These are phyloP conservation scores for Casuarina cunninghamiana DNA, from an alignment of 306 rosid species.

Conservation along the genomic window DNA sequence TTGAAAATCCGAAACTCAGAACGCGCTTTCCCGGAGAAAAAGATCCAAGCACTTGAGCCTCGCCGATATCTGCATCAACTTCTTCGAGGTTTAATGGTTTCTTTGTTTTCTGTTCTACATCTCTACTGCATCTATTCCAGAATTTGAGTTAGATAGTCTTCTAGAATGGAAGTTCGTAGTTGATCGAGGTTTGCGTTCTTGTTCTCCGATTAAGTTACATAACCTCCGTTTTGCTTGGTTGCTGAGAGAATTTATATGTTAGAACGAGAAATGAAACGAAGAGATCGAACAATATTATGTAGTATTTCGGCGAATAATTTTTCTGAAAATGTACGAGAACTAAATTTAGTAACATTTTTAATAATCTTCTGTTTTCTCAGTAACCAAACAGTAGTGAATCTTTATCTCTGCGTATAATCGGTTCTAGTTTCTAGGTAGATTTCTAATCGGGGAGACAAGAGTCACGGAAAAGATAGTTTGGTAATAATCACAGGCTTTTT, in stretches of 20 bases:
- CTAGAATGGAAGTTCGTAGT: neutral
- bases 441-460: neutral
- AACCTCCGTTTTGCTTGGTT: neutral
- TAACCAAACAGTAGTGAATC: neutral
- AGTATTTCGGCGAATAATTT: neutral
- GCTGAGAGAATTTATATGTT: neutral
- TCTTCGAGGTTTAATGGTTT: neutral
- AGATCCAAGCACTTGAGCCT: neutral
- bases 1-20: neutral
- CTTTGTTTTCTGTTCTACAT: neutral
- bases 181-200: neutral
- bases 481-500: neutral
- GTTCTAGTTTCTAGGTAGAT: neutral
- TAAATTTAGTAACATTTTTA: neutral
- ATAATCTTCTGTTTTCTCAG: neutral
- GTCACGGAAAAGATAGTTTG: too few species aligned
- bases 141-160: neutral
- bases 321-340: neutral
- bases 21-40: neutral
- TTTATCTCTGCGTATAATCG: neutral
- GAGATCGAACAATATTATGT: neutral
- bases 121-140: neutral
- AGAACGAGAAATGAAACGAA: too few species aligned
- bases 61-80: neutral
- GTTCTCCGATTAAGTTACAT: neutral